Evolutionary conservation across 2,329 filamentous ascomycete species (phyloP), one percentile per base, ranked within the genome.

Genomic region (Pezizomycotina sp.): DNA sequence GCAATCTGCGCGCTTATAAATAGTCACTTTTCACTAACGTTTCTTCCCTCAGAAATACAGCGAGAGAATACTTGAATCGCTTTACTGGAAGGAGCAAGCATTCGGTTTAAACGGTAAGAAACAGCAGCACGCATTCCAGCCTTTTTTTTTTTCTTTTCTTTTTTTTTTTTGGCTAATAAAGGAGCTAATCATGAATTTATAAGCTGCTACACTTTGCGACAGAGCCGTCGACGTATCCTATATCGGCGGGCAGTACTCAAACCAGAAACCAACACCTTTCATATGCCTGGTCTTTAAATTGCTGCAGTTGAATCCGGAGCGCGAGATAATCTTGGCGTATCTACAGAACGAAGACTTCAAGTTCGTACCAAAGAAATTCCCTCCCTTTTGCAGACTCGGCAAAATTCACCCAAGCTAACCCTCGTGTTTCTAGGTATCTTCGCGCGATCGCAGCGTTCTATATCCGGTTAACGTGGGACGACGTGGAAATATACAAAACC

Each of bases 51-150:
- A 10, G 10, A 14, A 22, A 10, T 16, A 16, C 23, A 43, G 50
- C 27, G 89, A 98, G 60, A 83, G 89, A 55, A 93, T 98, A 58
- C 74, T 84, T 49, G 83, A 92, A 54, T 81, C 74, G 34, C 91
- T 92, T 61, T 98, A 92, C 63, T 98, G 83, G 78, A 93, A 93
- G 59, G 89, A 95, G 60, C 84, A 93, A 62, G 93, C 89, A 57
- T 98, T 95, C 60, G 89, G 79, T 26, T 67, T 98, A 47, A 98
- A 95, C 62, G 73, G 48, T 50, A 40, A 36, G 23, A 64, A 38
- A 38, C 8, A 27, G 19, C 15, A 14, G 31, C 16, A 32, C 13
- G 25, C 38, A 14, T 29, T 12, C 29, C 30, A 9, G 27, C n/a
- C n/a, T n/a, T n/a, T n/a, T n/a, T n/a, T 24, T n/a, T n/a, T n/a